Conservation (phyloP, 192 early-diverging fungal species). For the Backusella australiensis region DNA sequence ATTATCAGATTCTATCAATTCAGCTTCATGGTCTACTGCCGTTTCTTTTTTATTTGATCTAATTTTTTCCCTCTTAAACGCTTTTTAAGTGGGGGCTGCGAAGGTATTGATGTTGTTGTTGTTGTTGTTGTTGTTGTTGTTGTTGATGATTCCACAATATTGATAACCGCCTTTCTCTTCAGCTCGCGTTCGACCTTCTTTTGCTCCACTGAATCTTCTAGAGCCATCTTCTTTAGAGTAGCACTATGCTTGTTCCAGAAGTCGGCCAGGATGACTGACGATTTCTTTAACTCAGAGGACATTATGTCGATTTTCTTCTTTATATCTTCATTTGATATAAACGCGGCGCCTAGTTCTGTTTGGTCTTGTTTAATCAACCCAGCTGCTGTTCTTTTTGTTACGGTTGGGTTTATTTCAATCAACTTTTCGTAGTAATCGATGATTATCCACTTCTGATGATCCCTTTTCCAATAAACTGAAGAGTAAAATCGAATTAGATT, state of each 20-base stretch:
- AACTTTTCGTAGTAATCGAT: not conserved
- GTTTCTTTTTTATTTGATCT: not conserved
- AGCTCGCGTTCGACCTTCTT: not conserved
- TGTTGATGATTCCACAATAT: not conserved
- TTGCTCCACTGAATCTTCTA: not conserved
- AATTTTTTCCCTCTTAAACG: not conserved
- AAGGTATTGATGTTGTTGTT: not conserved
- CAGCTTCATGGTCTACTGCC: not conserved
- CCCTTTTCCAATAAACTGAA: not conserved
- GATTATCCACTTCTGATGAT: not conserved
- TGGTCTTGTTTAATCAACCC: not conserved
- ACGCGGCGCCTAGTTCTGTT: not conserved
- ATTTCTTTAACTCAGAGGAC: not conserved
- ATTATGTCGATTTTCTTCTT: not conserved
- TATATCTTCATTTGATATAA: not conserved
- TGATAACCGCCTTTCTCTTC: not conserved
- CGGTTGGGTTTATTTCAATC: not conserved
- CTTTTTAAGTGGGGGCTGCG: not conserved
- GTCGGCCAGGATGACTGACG: not conserved
- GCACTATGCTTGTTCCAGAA: not conserved
- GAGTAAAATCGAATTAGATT: too few species aligned
- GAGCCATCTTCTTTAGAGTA: not conserved
- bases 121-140: not conserved
- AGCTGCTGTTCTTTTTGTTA: not conserved
- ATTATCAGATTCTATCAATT: not conserved